phyloP scores from a whole-genome alignment of 768 basidiomycete genomes.

The Suillus fuscotomentosus region DNA sequence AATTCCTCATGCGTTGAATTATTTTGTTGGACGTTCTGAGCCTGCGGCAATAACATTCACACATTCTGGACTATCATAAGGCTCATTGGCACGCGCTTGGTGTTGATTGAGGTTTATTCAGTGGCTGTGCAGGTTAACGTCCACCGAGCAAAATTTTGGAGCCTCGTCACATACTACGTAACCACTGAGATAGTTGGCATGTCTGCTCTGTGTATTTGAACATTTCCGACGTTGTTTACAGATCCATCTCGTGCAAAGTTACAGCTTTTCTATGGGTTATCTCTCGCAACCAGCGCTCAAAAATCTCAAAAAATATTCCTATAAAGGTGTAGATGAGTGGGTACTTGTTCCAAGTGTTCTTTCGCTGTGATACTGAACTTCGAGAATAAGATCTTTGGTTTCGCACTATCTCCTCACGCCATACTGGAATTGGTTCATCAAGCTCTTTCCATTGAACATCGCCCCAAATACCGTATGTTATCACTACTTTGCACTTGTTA shows the following conservation, averaged over 20 bases:
- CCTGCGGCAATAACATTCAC: no score
- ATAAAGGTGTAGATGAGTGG: slow-evolving; percentile 81
- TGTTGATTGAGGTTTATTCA: neutral
- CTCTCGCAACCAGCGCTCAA: slow-evolving; percentile 65
- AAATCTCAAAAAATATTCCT: slow-evolving; percentile 75
- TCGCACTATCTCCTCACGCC: slow-evolving; percentile 77
- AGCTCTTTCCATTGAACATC: slow-evolving; percentile 77
- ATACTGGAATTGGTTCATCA: slow-evolving; percentile 92
- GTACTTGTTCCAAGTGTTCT: slow-evolving; percentile 19
- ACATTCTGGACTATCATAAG: no score
- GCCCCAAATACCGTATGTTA: slow-evolving; percentile 85
- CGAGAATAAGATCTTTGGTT: slow-evolving; percentile 52
- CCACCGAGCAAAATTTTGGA: neutral
- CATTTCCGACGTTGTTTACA: neutral
- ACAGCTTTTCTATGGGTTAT: slow-evolving; percentile 50
- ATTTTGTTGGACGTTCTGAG: neutral
- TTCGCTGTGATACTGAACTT: slow-evolving; percentile 5
- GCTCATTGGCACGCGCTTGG: no score
- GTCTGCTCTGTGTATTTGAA: neutral
- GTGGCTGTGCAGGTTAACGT: neutral
- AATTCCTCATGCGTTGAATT: neutral
- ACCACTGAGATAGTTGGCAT: neutral
- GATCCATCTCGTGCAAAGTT: neutral
- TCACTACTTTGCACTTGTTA: neutral
- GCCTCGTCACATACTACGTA: neutral